These are phyloP conservation scores for Straminergon stramineum DNA, from an alignment of 225 moss, liverwort and hornwort genomes.

Conservation along the genomic window DNA sequence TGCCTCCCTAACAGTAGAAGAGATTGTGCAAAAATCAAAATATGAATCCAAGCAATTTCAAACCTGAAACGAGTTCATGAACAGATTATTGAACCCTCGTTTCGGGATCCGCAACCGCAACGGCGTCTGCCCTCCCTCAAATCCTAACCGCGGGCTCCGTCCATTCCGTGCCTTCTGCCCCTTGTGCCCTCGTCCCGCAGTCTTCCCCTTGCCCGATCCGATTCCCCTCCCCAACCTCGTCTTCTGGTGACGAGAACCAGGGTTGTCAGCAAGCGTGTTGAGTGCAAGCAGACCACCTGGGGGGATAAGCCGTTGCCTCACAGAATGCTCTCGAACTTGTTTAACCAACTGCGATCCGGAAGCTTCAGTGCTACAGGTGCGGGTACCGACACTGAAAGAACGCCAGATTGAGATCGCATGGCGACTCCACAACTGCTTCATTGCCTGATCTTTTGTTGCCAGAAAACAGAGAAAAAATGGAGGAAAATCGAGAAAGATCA, in stretches of 20 bases:
- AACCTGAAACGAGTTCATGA: conserved; percentile 76
- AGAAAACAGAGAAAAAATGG: neutral
- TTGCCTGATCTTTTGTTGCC: neutral
- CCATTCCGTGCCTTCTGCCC: conserved; percentile 99
- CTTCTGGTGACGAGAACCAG: conserved; percentile 81
- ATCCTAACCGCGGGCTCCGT: conserved; percentile 73
- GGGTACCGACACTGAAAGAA: neutral
- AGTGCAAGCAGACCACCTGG: conserved; percentile 70
- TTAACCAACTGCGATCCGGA: neutral
- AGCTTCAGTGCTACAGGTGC: conserved; percentile 14
- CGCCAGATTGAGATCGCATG: conserved; percentile 14
- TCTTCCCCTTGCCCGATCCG: conserved; percentile 98
- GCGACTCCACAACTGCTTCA: conserved; percentile 31
- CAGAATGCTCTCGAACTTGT: conserved; percentile 25
- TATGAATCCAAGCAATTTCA: neutral
- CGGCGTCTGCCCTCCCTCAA: conserved; percentile 99
- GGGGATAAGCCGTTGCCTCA: conserved; percentile 34
- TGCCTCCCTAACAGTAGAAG: neutral
- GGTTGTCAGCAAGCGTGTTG: conserved; percentile 78
- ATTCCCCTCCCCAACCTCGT: conserved; percentile 88
- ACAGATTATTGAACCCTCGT: conserved; percentile 79
- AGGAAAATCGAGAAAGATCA: neutral
- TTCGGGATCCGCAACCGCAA: conserved; percentile 86
- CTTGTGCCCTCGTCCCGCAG: conserved; percentile 88
- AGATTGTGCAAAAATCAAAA: neutral